Evolutionary conservation across 176 grass and related monocot species (phyloP).

Genomic region (Phoenix dactylifera): DNA sequence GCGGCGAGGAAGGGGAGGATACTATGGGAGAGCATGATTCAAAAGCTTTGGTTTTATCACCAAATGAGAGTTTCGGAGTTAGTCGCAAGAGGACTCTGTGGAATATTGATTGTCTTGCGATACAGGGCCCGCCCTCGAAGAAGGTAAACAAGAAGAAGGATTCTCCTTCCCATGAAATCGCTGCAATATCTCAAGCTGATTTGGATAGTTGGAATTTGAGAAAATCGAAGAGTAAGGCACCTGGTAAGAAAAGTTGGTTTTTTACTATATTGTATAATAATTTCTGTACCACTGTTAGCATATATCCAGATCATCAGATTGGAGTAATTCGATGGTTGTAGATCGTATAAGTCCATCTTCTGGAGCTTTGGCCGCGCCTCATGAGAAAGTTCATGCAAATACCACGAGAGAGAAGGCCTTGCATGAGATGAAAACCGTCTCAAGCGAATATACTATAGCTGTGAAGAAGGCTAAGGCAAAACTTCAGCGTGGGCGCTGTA

Average conservation of each 20-base stretch:
- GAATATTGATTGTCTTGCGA: not conserved
- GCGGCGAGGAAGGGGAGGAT: conserved; percentile 5
- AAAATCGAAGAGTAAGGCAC: no score
- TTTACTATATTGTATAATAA: no score
- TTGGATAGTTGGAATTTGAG: no score
- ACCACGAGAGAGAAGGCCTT: no score
- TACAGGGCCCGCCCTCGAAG: conserved; percentile 1
- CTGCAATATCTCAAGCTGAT: no score
- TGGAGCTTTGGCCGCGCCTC: not conserved
- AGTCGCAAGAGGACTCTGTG: conserved; percentile 17
- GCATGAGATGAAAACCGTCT: no score
- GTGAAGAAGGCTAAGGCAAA: not conserved
- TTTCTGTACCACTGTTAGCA: no score
- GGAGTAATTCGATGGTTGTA: not conserved
- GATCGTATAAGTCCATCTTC: conserved; percentile 13
- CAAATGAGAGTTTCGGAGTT: conserved; percentile 1
- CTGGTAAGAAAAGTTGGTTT: no score
- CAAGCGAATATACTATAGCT: not conserved
- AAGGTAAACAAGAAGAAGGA: not conserved
- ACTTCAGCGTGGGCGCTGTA: no score
- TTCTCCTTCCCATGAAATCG: no score
- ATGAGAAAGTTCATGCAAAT: no score
- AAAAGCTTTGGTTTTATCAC: conserved; percentile 2
- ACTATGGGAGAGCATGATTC: not conserved
- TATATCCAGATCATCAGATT: no score